Evolutionary conservation across 2,329 filamentous ascomycete genomes (phyloP), one percentile per base, ranked within the genome.

Genomic region (Fusarium solani-melongenae): DNA sequence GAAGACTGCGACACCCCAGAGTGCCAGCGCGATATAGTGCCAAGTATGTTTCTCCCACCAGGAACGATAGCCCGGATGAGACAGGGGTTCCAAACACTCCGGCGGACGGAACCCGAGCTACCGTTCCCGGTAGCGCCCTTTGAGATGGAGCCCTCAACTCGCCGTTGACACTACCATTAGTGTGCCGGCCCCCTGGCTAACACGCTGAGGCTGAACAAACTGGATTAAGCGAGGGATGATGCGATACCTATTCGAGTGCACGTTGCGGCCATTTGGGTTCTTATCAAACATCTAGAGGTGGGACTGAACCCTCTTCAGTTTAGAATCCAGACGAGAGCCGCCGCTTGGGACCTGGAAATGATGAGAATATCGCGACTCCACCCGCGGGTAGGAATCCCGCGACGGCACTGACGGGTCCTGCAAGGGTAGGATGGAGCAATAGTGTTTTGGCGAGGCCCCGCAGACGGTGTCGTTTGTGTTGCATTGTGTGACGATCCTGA

Each of bases 81-180:
- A 38, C 61, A 64, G 60, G 66, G 65, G 62, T 51, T 11, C 62
- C 58, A 70, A 69, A 70, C 61, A 33, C 29, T 44, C 65, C 66
- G 41, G 65, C 65, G 61, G 65, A 38, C 65, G 63, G 60, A 68
- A 62, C 68, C 61, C 49, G 58, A 34, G 56, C 41, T 46, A 24
- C 53, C 62, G 62, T 69, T 51, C 62, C 60, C 64, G 38, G 46
- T 58, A 41, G 60, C 17, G 53, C 17, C 34, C 15, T 14, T 39
- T 33, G 9, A 39, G 38, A 59, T 57, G 39, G 63, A 33, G 51
- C 20, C 29, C 55, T 58, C 20, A 24, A 51, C 22, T 15, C 41
- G 31, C 56, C 36, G 27, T 51, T 27, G 33, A 24, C 60, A 44
- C 64, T 67, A 67, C 55, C 31, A n/a, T 22, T 49, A 60, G 33